These are phyloP conservation scores for Boletus vermiculosoides DNA, from an alignment of 768 basidiomycete genomes.

Conservation along the genomic window DNA sequence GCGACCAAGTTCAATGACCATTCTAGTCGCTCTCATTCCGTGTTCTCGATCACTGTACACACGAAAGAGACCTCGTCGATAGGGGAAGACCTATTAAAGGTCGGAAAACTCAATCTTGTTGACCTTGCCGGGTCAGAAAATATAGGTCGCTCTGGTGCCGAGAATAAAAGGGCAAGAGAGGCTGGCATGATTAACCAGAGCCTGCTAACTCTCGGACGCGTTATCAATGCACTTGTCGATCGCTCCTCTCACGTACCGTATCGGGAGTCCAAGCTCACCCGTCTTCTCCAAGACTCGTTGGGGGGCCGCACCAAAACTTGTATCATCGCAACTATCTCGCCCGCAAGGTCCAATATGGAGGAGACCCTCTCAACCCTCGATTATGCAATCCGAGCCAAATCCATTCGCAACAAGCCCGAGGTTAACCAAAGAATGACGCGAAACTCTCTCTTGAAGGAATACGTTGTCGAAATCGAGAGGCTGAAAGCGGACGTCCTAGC, in stretches of 20 bases:
- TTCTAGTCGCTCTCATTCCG: constrained; percentile 95
- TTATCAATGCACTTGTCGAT: constrained; percentile 95
- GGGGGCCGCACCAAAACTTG: constrained; percentile 97
- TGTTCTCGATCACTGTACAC: constrained; percentile 95
- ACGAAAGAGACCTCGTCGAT: constrained; percentile 75
- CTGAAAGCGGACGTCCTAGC: constrained; percentile 88
- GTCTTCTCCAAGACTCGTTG: constrained; percentile 97
- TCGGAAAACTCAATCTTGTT: constrained; percentile 95
- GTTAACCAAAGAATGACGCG: constrained; percentile 93
- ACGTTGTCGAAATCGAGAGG: constrained; percentile 89
- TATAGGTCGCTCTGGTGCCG: constrained; percentile 92
- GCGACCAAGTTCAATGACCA: constrained; percentile 98
- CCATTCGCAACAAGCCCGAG: constrained; percentile 93
- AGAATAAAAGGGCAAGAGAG: constrained; percentile 91
- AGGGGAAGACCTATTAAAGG: constrained; percentile 86
- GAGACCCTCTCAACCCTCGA: constrained; percentile 97
- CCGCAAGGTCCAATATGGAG: constrained; percentile 90
- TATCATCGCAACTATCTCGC: constrained; percentile 95
- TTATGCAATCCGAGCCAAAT: constrained; percentile 93
- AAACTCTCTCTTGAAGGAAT: constrained; percentile 89
- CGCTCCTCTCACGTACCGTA: constrained; percentile 91
- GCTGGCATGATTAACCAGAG: constrained; percentile 99
- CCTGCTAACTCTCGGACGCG: constrained; percentile 91
- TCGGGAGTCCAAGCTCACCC: constrained; percentile 95
- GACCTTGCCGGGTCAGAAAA: constrained; percentile 98